Evolutionary conservation across 2,329 filamentous ascomycete species (phyloP).

Genomic region (Thielaviopsis populi): DNA sequence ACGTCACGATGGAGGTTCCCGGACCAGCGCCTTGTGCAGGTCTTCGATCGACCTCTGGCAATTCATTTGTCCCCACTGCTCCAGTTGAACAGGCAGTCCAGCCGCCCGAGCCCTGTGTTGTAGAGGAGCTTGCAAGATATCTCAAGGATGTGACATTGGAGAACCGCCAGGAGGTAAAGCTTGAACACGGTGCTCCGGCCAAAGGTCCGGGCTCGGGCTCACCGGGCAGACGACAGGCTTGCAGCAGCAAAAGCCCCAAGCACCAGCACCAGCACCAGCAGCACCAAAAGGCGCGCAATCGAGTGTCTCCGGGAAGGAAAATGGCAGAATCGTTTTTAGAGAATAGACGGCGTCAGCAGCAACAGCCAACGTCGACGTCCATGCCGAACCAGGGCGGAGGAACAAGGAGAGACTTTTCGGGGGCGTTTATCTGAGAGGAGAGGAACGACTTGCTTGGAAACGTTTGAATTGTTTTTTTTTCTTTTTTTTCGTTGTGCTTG

Average conservation of each 20-base stretch:
- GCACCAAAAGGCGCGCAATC: not conserved
- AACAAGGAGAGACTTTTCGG: conserved; percentile 9
- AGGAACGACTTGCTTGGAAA: not conserved
- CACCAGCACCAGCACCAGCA: not conserved
- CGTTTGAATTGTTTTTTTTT: not conserved
- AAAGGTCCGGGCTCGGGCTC: not conserved
- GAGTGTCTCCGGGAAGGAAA: conserved; percentile 11
- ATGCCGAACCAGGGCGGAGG: not conserved
- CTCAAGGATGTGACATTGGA: conserved; percentile 8
- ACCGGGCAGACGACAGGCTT: not conserved
- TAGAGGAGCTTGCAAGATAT: not conserved
- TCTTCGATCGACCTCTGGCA: not conserved
- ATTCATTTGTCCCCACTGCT: not conserved
- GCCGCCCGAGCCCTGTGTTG: not conserved
- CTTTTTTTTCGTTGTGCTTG: not conserved
- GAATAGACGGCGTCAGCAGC: conserved; percentile 7
- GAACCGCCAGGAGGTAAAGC: conserved; percentile 7
- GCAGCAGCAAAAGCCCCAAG: not conserved
- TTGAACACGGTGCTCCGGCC: not conserved
- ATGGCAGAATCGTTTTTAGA: conserved; percentile 16
- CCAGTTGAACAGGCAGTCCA: not conserved
- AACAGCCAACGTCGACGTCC: not conserved
- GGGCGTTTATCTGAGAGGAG: conserved; percentile 12
- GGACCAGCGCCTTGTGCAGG: not conserved
- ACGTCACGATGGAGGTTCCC: not conserved